These are phyloP conservation scores for Candida taoyuanica DNA, from an alignment of 805 yeast genomes.

Conservation along the genomic window DNA sequence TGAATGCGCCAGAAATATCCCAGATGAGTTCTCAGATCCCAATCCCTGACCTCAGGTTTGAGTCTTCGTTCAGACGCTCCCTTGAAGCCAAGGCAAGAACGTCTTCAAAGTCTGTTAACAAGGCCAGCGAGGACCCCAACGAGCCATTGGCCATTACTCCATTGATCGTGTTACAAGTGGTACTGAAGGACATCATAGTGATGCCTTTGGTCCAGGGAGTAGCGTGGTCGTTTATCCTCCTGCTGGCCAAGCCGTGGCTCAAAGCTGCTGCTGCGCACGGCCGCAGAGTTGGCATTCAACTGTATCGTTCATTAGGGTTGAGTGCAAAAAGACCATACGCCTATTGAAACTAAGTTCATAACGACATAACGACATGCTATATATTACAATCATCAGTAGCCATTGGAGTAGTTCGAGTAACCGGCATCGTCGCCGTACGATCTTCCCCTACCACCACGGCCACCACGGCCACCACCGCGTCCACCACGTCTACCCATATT, in stretches of 20 bases:
- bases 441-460: conserved; percentile 1
- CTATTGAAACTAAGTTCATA: not conserved
- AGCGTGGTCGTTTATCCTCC: conserved; percentile 38
- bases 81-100: conserved; percentile 14
- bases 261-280: conserved; percentile 23
- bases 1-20: too few relatives aligned
- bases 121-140: not conserved
- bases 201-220: conserved; percentile 54
- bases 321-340: not conserved
- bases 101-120: not conserved
- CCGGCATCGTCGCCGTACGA: conserved; percentile 1
- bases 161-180: conserved; percentile 39
- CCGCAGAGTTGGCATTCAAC: conserved; percentile 21
- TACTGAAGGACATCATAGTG: conserved; percentile 45
- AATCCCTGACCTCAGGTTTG: conserved; percentile 64
- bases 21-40: conserved; percentile 18
- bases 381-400: not conserved
- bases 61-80: conserved; percentile 49
- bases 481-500: conserved; percentile 18
- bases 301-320: conserved; percentile 14
- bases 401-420: not conserved
- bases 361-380: not conserved
- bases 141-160: conserved; percentile 32
- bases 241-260: conserved; percentile 36
- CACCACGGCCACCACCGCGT: conserved; percentile 13